Conservation (phyloP, 1,284 basidiomycete genomes). For the Inonotus obliquus region DNA sequence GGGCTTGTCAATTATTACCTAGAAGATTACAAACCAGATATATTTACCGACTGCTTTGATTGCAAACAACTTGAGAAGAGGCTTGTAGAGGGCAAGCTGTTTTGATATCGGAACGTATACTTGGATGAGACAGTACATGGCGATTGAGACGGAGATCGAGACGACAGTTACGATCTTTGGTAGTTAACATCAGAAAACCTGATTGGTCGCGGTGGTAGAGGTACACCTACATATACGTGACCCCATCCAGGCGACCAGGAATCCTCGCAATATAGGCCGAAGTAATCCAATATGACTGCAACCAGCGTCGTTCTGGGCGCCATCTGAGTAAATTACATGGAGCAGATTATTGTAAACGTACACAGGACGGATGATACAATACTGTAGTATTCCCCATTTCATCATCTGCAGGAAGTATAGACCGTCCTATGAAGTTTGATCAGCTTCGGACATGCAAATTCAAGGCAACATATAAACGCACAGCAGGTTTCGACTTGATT, state of each 20-base stretch:
- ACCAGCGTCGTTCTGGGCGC: conserved; percentile 51
- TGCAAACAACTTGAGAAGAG: conserved; percentile 68
- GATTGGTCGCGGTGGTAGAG: not conserved
- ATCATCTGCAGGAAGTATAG: conserved; percentile 72
- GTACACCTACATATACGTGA: conserved; percentile 54
- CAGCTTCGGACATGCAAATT: not conserved
- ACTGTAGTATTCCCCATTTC: conserved; percentile 82
- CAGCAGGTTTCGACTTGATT: conserved; percentile 58
- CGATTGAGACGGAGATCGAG: conserved; percentile 70
- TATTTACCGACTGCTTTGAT: conserved; percentile 66
- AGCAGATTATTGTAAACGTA: conserved; percentile 29
- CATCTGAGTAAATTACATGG: not conserved
- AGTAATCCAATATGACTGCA: conserved; percentile 60
- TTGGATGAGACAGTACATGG: conserved; percentile 81
- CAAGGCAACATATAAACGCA: conserved; percentile 25
- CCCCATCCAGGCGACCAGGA: conserved; percentile 70
- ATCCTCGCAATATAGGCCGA: conserved; percentile 66
- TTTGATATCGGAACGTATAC: conserved; percentile 59
- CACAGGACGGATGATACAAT: conserved; percentile 66
- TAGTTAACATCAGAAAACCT: not conserved
- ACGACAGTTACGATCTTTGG: conserved; percentile 55
- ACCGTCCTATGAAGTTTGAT: conserved; percentile 42
- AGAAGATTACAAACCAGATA: not conserved
- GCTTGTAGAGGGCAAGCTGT: conserved; percentile 55
- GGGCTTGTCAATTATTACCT: not conserved